Evolutionary conservation across 768 basidiomycete species (phyloP), one percentile per base, ranked within the genome.

Genomic region (Hemileccinum rubropunctum): DNA sequence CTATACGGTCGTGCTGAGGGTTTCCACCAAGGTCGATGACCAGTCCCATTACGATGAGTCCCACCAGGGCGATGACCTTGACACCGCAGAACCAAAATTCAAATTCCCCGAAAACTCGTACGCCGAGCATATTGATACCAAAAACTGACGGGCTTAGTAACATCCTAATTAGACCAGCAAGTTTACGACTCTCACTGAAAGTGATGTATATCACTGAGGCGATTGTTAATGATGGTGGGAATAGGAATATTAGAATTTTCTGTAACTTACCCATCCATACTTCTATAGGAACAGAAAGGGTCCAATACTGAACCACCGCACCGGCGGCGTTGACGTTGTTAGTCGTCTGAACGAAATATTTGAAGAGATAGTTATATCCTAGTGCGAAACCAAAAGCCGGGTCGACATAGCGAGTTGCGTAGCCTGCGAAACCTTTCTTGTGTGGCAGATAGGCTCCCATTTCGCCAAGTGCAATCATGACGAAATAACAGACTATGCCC

Each of bases 361-460:
- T 81, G 51, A 77, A 61, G 37, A 84, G 67, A 59, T 84, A 83
- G 61, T 83, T 84, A 36, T 39, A 52, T 42, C 23, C 44, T 53
- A 55, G 58, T 14, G 80, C 83, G 62, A 86, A 86, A 34, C 81
- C 23, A 23, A 23, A 23, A 3, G 23, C 23, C 23, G 84, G 83
- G 62, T 86, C 84, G 18, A 80, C 78, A 57, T 83, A 83, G 42
- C 84, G 23, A 23, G 23, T 23, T 23, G 23, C 23, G 6, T 23
- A 23, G 78, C 81, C 82, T 45, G 66, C 57, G 53, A 71, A 75
- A 3, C 80, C 82, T 53, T 80, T 80, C 64, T 84, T 83, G 66
- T 82, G 80, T 14, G 80, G 80, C 35, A 79, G 62, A 58, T 73
- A 71, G 28, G 69, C 62, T n/a, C 60, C 50, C 62, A 71, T 72